A percentile compares a stretch with the other conserved stretches of the same genome.
phyloP scores from a whole-genome alignment of 176 grass and related monocot genomes.

The Carex pumila region DNA sequence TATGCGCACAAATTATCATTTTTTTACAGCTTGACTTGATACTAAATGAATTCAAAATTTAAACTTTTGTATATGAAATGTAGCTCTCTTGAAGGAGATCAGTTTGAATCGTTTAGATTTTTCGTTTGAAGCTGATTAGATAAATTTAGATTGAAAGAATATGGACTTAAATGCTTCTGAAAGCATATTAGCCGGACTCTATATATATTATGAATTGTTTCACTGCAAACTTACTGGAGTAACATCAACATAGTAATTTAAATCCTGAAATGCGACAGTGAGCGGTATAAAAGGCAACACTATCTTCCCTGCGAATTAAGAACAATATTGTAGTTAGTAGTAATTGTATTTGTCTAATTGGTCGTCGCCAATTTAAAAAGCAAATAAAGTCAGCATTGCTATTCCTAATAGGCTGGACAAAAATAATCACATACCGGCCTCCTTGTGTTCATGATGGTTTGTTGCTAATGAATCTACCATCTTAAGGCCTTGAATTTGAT shows the following conservation, averaged over 20 bases:
- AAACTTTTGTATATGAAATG: too few relatives aligned
- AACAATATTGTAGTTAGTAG: not conserved
- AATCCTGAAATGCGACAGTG: conserved; percentile 55
- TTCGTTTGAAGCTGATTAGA: too few relatives aligned
- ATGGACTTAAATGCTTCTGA: too few relatives aligned
- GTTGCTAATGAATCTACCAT: not conserved
- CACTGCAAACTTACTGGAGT: too few relatives aligned
- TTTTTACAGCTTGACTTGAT: too few relatives aligned
- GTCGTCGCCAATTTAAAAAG: not conserved
- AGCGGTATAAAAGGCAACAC: conserved; percentile 77
- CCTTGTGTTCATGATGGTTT: not conserved
- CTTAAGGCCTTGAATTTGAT: conserved; percentile 13
- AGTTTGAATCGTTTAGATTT: too few relatives aligned
- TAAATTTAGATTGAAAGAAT: too few relatives aligned
- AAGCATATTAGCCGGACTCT: too few relatives aligned
- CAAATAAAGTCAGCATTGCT: not conserved
- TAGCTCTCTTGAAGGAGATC: too few relatives aligned
- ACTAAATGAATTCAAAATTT: too few relatives aligned
- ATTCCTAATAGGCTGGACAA: not conserved
- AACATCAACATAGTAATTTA: conserved; percentile 81
- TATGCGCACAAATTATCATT: too few relatives aligned
- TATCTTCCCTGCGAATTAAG: conserved; percentile 53
- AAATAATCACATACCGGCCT: not conserved
- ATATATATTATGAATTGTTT: too few relatives aligned
- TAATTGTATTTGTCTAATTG: not conserved